These are phyloP conservation scores for Smittium mucronatum DNA, from an alignment of 371 early-diverging fungal species.

Conservation along the genomic window DNA sequence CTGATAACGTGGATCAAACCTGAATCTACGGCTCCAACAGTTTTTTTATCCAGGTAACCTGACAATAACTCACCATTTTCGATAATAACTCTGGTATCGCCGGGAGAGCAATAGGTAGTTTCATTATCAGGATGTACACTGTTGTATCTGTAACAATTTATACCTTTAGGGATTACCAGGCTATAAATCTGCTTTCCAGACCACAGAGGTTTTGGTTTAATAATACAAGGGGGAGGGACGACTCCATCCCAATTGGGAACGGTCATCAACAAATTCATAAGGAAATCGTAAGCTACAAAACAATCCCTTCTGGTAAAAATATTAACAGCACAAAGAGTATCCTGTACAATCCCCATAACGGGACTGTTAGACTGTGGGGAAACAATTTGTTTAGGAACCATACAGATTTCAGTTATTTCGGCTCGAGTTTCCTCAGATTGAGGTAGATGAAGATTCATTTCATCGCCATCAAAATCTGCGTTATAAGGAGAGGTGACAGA, in stretches of 20 bases:
- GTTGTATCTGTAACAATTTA: slow-evolving; percentile 50
- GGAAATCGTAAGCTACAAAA: slow-evolving; percentile 79
- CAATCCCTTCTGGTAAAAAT: slow-evolving; percentile 94
- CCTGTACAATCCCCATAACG: slow-evolving; percentile 99
- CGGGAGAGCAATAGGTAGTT: slow-evolving; percentile 58
- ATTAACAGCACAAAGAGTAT: slow-evolving; percentile 93
- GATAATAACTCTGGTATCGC: slow-evolving; percentile 86
- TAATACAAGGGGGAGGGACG: slow-evolving; percentile 85
- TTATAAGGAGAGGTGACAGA: slow-evolving; percentile 99
- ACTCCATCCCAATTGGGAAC: slow-evolving; percentile 91
- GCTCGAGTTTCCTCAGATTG: slow-evolving; percentile 92
- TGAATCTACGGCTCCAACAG: slow-evolving; percentile 87
- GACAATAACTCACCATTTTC: slow-evolving; percentile 87
- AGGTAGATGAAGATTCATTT: slow-evolving; percentile 99
- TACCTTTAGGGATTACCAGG: slow-evolving; percentile 85
- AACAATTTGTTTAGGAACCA: slow-evolving; percentile 97
- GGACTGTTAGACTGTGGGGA: slow-evolving; percentile 98
- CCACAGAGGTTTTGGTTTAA: slow-evolving; percentile 95
- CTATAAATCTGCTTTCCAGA: slow-evolving; percentile 97
- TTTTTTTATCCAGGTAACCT: slow-evolving; percentile 96
- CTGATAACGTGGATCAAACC: slow-evolving; percentile 94
- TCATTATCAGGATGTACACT: slow-evolving; percentile 48
- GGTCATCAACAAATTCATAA: slow-evolving; percentile 94
- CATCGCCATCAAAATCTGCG: slow-evolving; percentile 99
- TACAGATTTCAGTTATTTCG: slow-evolving; percentile 91